Conservation (phyloP, 1,284 basidiomycete genomes). For the Ganoderma leucocontextum region DNA sequence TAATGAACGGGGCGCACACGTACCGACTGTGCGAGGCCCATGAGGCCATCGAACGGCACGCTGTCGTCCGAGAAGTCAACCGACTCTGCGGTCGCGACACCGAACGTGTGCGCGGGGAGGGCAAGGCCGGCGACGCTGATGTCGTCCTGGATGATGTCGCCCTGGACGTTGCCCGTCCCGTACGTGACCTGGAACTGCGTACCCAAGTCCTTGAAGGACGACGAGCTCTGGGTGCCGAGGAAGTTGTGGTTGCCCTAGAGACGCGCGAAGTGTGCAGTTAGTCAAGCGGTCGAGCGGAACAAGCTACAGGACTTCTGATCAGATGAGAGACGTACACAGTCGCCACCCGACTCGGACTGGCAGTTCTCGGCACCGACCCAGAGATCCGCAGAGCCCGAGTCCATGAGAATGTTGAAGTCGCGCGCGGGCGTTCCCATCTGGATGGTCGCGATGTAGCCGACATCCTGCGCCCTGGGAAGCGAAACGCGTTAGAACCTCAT, state of each 20-base stretch:
- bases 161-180: slow-evolving; percentile 77
- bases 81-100: slow-evolving; percentile 71
- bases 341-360: slow-evolving; percentile 52
- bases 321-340: slow-evolving; percentile 53
- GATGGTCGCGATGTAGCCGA: slow-evolving; percentile 75
- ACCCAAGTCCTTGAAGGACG: slow-evolving; percentile 66
- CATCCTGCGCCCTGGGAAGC: slow-evolving; percentile 49
- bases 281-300: slow-evolving; percentile 1
- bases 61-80: slow-evolving; percentile 64
- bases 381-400: slow-evolving; percentile 87
- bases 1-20: slow-evolving; percentile 33
- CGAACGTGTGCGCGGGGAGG: slow-evolving; percentile 74
- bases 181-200: slow-evolving; percentile 77
- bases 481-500: slow-evolving; percentile 7
- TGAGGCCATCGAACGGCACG: slow-evolving; percentile 80
- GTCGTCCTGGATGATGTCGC: slow-evolving; percentile 73
- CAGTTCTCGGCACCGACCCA: slow-evolving; percentile 79
- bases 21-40: slow-evolving; percentile 84
- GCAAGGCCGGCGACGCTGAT: slow-evolving; percentile 72
- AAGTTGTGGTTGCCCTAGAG: slow-evolving; percentile 66
- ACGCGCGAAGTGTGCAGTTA: slow-evolving; percentile 12
- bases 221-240: slow-evolving; percentile 73
- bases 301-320: not conserved
- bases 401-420: slow-evolving; percentile 81
- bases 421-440: slow-evolving; percentile 82